A percentile compares a stretch with the other conserved stretches of the same genome.
Evolutionary conservation across 768 basidiomycete species (phyloP).

Genomic region (Termitomyces sp.): DNA sequence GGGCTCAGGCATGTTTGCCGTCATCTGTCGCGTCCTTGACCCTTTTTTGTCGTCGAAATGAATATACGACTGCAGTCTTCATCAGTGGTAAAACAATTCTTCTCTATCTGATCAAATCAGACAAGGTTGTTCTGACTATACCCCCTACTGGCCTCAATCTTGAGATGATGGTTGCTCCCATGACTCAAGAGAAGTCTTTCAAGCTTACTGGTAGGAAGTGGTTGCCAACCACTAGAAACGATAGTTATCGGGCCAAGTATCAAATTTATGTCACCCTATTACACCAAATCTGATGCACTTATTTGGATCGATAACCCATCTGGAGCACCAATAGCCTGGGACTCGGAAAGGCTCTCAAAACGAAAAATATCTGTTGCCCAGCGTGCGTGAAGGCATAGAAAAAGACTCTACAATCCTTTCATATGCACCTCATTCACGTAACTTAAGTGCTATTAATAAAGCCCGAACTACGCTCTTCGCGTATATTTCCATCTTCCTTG

Average conservation of each 20-base stretch:
- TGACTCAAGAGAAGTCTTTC: too few relatives aligned
- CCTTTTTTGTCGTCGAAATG: conserved; percentile 16
- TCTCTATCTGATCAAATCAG: conserved; percentile 38
- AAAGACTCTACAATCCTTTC: conserved; percentile 6
- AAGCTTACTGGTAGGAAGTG: too few relatives aligned
- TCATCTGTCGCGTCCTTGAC: not conserved
- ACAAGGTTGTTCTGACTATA: conserved; percentile 35
- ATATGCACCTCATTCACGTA: conserved; percentile 35
- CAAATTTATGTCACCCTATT: conserved; percentile 18
- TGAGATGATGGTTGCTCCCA: conserved; percentile 41
- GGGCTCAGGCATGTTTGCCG: too few relatives aligned
- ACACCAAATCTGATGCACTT: conserved; percentile 42
- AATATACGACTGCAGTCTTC: too few relatives aligned
- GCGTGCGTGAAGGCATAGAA: not conserved
- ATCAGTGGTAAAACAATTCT: conserved; percentile 47
- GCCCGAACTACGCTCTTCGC: too few relatives aligned
- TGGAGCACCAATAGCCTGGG: conserved; percentile 52
- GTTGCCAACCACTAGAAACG: conserved; percentile 38
- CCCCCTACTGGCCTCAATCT: conserved; percentile 53
- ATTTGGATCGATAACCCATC: conserved; percentile 57
- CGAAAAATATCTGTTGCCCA: conserved; percentile 7
- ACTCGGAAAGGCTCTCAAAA: conserved; percentile 33
- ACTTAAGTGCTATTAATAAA: too few relatives aligned
- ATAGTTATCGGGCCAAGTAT: conserved; percentile 25
- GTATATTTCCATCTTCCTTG: too few relatives aligned